Base-by-base conservation (phyloP, 768 basidiomycete genomes). In the Ramaria sp. region DNA sequence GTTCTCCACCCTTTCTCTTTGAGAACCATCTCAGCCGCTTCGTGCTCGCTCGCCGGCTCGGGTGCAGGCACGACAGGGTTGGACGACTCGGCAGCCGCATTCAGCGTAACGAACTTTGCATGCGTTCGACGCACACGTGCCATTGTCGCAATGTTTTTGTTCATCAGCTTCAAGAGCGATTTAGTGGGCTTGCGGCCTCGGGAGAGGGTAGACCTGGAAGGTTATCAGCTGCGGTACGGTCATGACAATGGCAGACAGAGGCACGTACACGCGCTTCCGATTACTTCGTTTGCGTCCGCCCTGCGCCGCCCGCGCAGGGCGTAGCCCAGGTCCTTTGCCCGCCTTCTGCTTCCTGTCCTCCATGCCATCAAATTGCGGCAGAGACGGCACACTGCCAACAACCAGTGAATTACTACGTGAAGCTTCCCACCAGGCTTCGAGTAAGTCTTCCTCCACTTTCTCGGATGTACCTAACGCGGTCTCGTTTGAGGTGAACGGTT, bases 401-500 rank as follows among this genome's bases (percentile, higher is more conserved):
- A 87, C 67, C 20, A 88, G 71, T 1, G 73, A 64, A 62, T 85
- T 81, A 1, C 79, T 81, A 61, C 80, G 80, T 38, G 82, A 75
- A 3, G 83, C 84, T 30, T 78, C 74, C 88, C 88, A 91, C 89
- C 89, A 91, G 6, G 84, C 67, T 38, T 82, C 64, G 24, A 66
- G 24, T 9, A 59, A 49, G 24, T 60, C 59, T 20, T 53, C 51
- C n/a, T 45, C 41, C 11, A 19, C 24, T 11, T 55, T 20, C 31
- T 53, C 57, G 12, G 27, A n/a, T 37, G 27, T 20, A 42, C 15
- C n/a, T 17, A 10, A 7, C 22, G 19, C 33, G 12, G 57, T 3
- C 10, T 50, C 55, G 17, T 7, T 20, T 50, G 30, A 22, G 13
- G 20, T 9, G 4, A 49, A 24, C 15, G 41, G 38, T 10, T 57